Conservation (phyloP, 2,329 filamentous ascomycete species). For the Arthrobotrys conoides region DNA sequence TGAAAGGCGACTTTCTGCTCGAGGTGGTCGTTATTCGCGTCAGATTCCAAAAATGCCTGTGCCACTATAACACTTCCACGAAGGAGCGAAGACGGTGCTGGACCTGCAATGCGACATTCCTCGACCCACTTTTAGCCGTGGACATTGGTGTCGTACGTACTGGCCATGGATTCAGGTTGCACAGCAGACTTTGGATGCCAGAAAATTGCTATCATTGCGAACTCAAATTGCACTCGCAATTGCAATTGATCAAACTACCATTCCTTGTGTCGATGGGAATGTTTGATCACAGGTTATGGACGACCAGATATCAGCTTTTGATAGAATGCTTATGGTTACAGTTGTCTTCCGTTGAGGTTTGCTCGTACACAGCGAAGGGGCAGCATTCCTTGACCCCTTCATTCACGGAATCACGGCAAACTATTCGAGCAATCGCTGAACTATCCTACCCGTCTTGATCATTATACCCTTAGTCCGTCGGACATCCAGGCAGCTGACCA, state of each 20-base stretch:
- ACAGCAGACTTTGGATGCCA: constrained; percentile 14
- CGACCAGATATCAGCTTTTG: not conserved
- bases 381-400: constrained; percentile 6
- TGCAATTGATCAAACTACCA: not conserved
- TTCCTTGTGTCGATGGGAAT: not conserved
- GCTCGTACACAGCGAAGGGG: not conserved
- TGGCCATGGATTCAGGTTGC: not conserved
- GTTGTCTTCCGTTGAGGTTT: not conserved
- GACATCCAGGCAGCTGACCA: constrained; percentile 29
- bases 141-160: not conserved
- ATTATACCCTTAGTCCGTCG: constrained; percentile 14
- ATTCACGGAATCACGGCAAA: constrained; percentile 8
- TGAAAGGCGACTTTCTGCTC: too few species aligned
- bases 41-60: too few species aligned
- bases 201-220: not conserved
- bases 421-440: not conserved
- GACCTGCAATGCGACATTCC: constrained; percentile 16
- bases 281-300: not conserved
- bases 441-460: not conserved
- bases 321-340: not conserved
- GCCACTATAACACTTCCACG: too few species aligned
- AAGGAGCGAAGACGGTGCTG: too few species aligned
- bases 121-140: constrained; percentile 29
- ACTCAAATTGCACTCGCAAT: not conserved
- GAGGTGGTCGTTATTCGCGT: too few species aligned